phyloP scores from a whole-genome alignment of 768 basidiomycete genomes.

The Trametes elegans region DNA sequence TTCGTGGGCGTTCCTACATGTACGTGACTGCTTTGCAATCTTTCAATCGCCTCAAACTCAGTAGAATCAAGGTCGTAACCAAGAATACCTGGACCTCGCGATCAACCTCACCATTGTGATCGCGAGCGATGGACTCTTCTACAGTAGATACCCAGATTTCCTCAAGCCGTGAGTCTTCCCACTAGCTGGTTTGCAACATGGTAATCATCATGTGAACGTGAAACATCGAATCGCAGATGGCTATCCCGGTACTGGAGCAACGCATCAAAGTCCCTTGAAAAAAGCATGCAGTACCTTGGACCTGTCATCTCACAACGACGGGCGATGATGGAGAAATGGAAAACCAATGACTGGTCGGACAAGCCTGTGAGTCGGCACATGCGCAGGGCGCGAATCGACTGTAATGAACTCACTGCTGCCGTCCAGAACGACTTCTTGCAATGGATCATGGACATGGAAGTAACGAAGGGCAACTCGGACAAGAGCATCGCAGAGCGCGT shows the following conservation, averaged over 20 bases:
- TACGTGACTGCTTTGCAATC: no score
- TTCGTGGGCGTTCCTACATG: conserved; percentile 36
- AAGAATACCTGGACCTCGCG: conserved; percentile 30
- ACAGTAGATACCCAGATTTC: conserved; percentile 32
- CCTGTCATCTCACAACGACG: conserved; percentile 25
- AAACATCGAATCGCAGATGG: conserved; percentile 4
- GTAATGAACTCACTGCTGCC: background rate
- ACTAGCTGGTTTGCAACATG: no score
- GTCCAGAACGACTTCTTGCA: conserved; percentile 34
- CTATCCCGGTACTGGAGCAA: conserved; percentile 16
- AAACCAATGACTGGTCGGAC: conserved; percentile 25
- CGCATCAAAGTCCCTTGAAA: conserved; percentile 9
- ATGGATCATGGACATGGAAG: conserved; percentile 33
- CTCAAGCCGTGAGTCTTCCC: conserved; percentile 31
- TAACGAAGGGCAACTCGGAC: conserved; percentile 16
- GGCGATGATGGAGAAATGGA: conserved; percentile 17
- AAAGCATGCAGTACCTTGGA: conserved; percentile 13
- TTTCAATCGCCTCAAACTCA: no score
- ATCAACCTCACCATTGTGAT: conserved; percentile 35
- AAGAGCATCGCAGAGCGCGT: conserved; percentile 27
- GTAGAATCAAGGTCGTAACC: conserved; percentile 27
- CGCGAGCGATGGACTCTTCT: conserved; percentile 27
- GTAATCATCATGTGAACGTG: no score
- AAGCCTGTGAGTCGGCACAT: conserved; percentile 22
- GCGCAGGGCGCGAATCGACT: background rate